A percentile compares a stretch with the other conserved stretches of the same genome.
phyloP scores from a whole-genome alignment of 23 red algal species.

The Chondrus crispus region DNA sequence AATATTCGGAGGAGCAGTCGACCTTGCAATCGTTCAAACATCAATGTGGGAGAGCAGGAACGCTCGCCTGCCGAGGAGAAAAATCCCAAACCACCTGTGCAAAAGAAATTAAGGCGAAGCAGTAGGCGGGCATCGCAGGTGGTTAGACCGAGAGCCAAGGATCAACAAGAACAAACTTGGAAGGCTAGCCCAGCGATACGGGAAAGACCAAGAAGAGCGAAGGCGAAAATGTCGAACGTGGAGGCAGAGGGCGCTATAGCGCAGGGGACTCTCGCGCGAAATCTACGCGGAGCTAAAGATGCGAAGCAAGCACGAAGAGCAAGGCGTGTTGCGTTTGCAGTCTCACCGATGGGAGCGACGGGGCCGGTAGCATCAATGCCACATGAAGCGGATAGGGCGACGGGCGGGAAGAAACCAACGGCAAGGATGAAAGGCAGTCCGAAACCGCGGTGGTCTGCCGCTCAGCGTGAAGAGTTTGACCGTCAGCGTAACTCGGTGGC shows the following conservation, averaged over 20 bases:
- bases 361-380: not conserved
- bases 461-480: slow-evolving; percentile 38
- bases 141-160: not conserved
- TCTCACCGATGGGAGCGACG: not conserved
- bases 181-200: not conserved
- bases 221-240: not conserved
- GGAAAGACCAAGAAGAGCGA: not conserved
- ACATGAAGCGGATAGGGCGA: not conserved
- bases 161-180: not conserved
- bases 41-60: no score
- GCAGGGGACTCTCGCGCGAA: not conserved
- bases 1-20: no score
- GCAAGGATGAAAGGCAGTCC: not conserved
- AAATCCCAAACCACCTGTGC: not conserved
- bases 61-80: not conserved
- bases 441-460: not conserved
- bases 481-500: slow-evolving; percentile 13
- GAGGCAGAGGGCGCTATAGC: not conserved
- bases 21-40: no score
- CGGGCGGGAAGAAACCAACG: not conserved
- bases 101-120: not conserved
- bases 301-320: not conserved
- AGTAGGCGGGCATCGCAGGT: not conserved
- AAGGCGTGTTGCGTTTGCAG: not conserved
- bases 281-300: not conserved